These are phyloP conservation scores for Thyridium curvatum DNA, from an alignment of 2,329 filamentous ascomycete genomes.

Conservation along the genomic window DNA sequence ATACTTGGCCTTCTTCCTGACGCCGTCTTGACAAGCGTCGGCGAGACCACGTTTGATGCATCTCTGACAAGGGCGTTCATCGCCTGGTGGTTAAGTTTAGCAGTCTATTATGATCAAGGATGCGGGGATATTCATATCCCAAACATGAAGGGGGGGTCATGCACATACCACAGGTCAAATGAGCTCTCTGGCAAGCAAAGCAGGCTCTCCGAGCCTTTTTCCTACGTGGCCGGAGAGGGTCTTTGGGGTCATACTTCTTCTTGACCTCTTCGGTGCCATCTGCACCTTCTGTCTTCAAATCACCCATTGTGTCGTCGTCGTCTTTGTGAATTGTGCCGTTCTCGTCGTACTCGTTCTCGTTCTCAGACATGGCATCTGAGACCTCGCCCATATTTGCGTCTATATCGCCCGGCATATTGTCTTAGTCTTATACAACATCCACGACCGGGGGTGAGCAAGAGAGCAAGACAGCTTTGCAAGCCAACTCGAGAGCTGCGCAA, in stretches of 20 bases:
- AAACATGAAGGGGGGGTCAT: slow-evolving; percentile 1
- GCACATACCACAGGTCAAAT: slow-evolving; percentile 93
- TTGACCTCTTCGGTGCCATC: slow-evolving; percentile 38
- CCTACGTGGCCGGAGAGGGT: slow-evolving; percentile 78
- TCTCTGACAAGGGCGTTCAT: slow-evolving; percentile 87
- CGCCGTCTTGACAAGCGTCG: slow-evolving; percentile 89
- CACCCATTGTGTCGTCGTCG: slow-evolving; percentile 27
- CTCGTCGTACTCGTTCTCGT: slow-evolving; percentile 49
- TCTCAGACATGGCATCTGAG: slow-evolving; percentile 54
- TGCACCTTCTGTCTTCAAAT: slow-evolving; percentile 4
- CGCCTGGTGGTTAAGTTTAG: slow-evolving; percentile 52
- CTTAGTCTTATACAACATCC: slow-evolving; percentile 43
- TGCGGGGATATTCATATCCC: slow-evolving; percentile 5
- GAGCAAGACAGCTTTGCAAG: slow-evolving; percentile 10
- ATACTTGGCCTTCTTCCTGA: slow-evolving; percentile 98
- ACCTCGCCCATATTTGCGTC: slow-evolving; percentile 47
- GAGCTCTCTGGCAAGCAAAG: slow-evolving; percentile 93
- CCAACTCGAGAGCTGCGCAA: slow-evolving; percentile 5
- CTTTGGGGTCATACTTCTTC: slow-evolving; percentile 77
- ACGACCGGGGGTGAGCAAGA: slow-evolving; percentile 2
- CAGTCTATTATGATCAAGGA: slow-evolving; percentile 15
- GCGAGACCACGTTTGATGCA: slow-evolving; percentile 92
- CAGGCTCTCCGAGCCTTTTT: slow-evolving; percentile 96
- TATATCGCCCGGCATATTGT: slow-evolving; percentile 50
- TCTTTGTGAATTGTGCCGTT: slow-evolving; percentile 34